Evolutionary conservation across 2,329 filamentous ascomycete species (phyloP).

Genomic region (Trichoderma sp.): DNA sequence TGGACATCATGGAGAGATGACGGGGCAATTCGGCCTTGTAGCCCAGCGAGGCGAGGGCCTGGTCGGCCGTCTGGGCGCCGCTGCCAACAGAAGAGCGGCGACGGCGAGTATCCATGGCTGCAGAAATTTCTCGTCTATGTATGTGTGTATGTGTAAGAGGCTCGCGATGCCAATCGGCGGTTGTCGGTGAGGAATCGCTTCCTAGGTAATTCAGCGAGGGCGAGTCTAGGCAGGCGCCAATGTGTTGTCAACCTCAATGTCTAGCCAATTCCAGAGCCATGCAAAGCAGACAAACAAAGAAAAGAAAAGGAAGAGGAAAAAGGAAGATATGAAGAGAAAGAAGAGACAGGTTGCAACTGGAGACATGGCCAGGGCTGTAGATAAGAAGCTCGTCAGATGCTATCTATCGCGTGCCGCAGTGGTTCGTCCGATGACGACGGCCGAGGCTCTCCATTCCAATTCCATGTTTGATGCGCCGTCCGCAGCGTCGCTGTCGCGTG

Average conservation of each 20-base stretch:
- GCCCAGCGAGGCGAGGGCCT: conserved; percentile 49
- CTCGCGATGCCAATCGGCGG: background rate
- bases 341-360: background rate
- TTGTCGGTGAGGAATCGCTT: background rate
- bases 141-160: background rate
- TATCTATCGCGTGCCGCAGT: background rate
- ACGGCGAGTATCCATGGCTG: conserved; percentile 7
- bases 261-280: background rate
- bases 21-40: conserved; percentile 53
- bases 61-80: conserved; percentile 37
- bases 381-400: background rate
- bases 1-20: conserved; percentile 52
- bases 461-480: background rate
- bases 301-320: background rate
- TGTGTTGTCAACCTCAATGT: background rate
- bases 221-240: background rate
- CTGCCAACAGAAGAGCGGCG: conserved; percentile 25
- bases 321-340: background rate
- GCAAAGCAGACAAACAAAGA: background rate
- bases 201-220: background rate
- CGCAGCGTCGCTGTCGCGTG: conserved; percentile 7
- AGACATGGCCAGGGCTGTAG: background rate
- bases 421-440: conserved; percentile 15
- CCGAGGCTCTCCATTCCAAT: background rate
- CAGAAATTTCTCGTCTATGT: background rate